Conservation (phyloP, 179 eudicot species). For the Beta lomatogona region DNA sequence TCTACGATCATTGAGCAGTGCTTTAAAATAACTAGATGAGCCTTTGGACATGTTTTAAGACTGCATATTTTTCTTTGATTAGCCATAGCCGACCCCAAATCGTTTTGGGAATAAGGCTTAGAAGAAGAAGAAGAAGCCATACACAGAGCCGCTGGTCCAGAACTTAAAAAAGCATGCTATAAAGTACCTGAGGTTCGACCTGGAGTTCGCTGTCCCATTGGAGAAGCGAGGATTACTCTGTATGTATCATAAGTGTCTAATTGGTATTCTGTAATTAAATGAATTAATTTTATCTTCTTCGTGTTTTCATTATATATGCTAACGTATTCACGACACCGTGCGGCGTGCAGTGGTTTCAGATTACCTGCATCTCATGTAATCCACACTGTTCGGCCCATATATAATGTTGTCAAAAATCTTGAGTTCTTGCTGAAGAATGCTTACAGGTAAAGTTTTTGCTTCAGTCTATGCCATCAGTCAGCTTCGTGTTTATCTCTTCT, state of each 20-base stretch:
- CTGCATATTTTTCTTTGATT: conserved; percentile 12
- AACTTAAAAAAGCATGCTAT: conserved; percentile 75
- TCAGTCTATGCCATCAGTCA: background rate
- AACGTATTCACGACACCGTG: conserved; percentile 13
- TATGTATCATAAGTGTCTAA: conserved; percentile 38
- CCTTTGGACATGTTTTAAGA: conserved; percentile 4
- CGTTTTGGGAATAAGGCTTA: no score
- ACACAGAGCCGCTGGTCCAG: conserved; percentile 88
- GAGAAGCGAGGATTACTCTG: conserved; percentile 97
- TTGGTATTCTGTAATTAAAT: background rate
- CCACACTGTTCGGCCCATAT: conserved; percentile 96
- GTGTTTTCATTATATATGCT: conserved; percentile 1
- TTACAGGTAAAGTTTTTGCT: conserved; percentile 47
- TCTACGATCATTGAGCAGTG: background rate
- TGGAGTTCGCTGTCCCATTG: conserved; percentile 90
- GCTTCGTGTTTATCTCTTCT: background rate
- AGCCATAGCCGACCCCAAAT: conserved; percentile 35
- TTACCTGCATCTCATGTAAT: conserved; percentile 83
- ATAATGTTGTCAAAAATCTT: conserved; percentile 55
- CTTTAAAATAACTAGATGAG: background rate
- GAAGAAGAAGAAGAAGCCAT: conserved; percentile 21
- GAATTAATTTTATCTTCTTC: background rate
- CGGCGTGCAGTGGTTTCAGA: conserved; percentile 62
- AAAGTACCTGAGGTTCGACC: conserved; percentile 75
- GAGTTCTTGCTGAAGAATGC: conserved; percentile 63